These are phyloP conservation scores for Botrytis galanthina DNA, from an alignment of 2,329 filamentous ascomycete genomes.

Conservation along the genomic window DNA sequence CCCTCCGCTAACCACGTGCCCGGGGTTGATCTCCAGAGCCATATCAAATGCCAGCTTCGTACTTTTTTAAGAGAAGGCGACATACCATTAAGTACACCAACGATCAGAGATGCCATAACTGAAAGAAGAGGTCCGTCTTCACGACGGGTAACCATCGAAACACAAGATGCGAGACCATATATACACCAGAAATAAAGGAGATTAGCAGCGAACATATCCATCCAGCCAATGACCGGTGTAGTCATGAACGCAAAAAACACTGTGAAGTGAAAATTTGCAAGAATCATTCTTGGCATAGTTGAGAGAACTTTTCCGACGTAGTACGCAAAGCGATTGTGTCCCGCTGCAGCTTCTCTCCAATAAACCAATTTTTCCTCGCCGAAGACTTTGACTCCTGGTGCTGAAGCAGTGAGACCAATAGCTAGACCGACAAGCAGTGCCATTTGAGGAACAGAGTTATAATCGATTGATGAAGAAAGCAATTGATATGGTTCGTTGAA, in stretches of 20 bases:
- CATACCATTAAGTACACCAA: conserved; percentile 53
- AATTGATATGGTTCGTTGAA: conserved; percentile 51
- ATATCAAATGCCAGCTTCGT: conserved; percentile 45
- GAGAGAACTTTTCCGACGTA: conserved; percentile 54
- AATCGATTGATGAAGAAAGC: conserved; percentile 52
- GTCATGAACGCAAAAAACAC: conserved; percentile 32
- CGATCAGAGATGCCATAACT: conserved; percentile 53
- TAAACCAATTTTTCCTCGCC: conserved; percentile 46
- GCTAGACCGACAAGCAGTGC: conserved; percentile 53
- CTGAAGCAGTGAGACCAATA: conserved; percentile 53
- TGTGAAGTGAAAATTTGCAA: conserved; percentile 55
- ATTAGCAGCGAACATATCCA: conserved; percentile 49
- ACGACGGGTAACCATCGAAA: conserved; percentile 53
- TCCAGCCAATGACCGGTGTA: conserved; percentile 10
- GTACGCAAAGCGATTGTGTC: conserved; percentile 55
- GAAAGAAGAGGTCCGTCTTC: conserved; percentile 57
- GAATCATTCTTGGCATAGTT: conserved; percentile 42
- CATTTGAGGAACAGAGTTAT: conserved; percentile 50
- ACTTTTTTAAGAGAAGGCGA: conserved; percentile 51
- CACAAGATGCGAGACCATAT: conserved; percentile 52
- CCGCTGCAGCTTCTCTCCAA: conserved; percentile 54
- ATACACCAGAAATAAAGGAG: conserved; percentile 47
- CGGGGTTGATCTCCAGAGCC: conserved; percentile 51
- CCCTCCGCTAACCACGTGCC: conserved; percentile 56
- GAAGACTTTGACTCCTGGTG: conserved; percentile 50